These are phyloP conservation scores for Quercus rubra DNA, from an alignment of 306 rosid genomes.

Conservation along the genomic window DNA sequence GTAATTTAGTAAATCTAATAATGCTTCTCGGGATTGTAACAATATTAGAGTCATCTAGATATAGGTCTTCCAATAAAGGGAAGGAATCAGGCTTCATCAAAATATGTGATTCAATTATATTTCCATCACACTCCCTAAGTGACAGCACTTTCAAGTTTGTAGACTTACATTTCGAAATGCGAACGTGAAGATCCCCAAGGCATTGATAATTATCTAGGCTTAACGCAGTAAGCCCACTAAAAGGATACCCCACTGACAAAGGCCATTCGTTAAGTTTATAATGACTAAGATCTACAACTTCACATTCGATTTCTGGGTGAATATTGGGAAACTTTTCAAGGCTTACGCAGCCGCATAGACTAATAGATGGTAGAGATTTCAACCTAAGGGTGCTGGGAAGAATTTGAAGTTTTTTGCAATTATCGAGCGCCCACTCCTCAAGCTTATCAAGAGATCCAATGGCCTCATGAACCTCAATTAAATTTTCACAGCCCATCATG, in stretches of 20 bases:
- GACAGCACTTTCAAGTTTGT: rapidly evolving
- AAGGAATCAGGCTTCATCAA: too few species aligned
- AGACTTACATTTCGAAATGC: too few species aligned
- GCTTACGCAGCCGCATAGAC: rapidly evolving
- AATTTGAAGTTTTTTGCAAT: too few species aligned
- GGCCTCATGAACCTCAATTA: too few species aligned
- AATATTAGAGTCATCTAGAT: rapidly evolving
- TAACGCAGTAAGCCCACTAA: rapidly evolving
- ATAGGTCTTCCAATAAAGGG: rapidly evolving
- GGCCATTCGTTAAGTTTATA: rapidly evolving
- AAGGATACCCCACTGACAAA: rapidly evolving
- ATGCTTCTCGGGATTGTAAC: too few species aligned
- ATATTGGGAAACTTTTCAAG: too few species aligned
- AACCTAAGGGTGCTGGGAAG: too few species aligned
- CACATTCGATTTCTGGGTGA: too few species aligned
- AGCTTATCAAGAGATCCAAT: too few species aligned
- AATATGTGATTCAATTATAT: too few species aligned
- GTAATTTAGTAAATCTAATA: too few species aligned
- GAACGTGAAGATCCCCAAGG: rapidly evolving
- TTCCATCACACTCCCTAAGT: rapidly evolving
- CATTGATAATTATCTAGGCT: rapidly evolving
- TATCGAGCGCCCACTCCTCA: rapidly evolving
- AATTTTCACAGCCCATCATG: rapidly evolving
- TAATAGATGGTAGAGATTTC: rapidly evolving
- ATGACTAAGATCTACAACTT: too few species aligned